Conservation (phyloP, 768 basidiomycete species). For the Brasilioporus rufonigricans region DNA sequence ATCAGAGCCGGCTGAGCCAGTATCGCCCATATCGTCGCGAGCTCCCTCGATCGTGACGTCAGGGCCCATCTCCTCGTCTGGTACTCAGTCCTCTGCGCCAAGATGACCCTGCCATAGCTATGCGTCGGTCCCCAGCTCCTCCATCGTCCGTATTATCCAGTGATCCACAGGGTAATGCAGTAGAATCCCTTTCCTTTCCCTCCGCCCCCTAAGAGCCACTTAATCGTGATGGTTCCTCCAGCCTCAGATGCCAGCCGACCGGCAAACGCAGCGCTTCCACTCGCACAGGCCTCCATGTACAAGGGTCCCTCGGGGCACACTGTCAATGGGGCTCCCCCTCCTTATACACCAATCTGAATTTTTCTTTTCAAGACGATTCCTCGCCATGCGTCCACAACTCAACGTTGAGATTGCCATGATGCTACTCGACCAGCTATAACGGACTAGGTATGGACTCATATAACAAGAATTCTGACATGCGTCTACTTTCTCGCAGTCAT, state of each 20-base stretch:
- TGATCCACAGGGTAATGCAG: neutral
- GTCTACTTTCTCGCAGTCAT: too few relatives aligned
- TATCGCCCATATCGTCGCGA: slow-evolving; percentile 1
- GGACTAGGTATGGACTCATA: too few relatives aligned
- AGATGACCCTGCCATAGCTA: neutral
- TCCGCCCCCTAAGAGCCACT: neutral
- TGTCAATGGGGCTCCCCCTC: slow-evolving; percentile 24
- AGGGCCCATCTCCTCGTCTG: neutral
- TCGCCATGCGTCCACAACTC: neutral
- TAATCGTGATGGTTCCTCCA: neutral
- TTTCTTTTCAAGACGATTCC: neutral
- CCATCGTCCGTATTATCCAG: neutral
- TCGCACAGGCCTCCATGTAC: neutral
- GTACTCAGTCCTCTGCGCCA: slow-evolving; percentile 1
- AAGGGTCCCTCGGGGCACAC: slow-evolving; percentile 11
- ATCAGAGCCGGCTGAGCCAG: neutral
- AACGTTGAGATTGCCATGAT: neutral
- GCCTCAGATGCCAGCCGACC: neutral
- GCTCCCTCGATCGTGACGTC: neutral
- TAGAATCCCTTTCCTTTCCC: neutral
- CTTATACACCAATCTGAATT: slow-evolving; percentile 23
- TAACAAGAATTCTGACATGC: too few relatives aligned
- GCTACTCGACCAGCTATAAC: neutral
- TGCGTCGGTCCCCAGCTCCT: neutral
- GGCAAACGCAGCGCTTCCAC: neutral